Evolutionary conservation across 805 yeast species (phyloP).

Genomic region (Ogataea trehaloabstinens): DNA sequence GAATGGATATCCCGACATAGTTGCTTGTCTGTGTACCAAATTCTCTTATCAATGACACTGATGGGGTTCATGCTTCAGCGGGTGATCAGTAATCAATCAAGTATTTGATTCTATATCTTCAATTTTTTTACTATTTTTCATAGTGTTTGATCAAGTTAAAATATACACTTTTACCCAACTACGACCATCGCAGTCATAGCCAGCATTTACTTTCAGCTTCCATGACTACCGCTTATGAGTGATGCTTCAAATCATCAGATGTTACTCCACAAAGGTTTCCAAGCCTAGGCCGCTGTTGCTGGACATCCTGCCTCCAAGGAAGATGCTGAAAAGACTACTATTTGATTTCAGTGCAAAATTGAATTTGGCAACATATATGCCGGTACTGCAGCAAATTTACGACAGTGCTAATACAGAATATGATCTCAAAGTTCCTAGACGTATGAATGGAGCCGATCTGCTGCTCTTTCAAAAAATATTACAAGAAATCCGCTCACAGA

Average conservation of each 20-base stretch:
- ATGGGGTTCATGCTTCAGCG: too few species aligned
- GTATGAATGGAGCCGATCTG: conserved; percentile 54
- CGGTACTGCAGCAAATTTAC: conserved; percentile 53
- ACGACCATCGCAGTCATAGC: too few species aligned
- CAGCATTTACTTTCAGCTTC: too few species aligned
- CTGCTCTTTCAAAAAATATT: conserved; percentile 67
- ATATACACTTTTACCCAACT: too few species aligned
- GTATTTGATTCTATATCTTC: too few species aligned
- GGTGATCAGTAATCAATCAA: too few species aligned
- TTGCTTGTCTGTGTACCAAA: not conserved
- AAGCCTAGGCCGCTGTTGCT: conserved; percentile 36
- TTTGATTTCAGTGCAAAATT: conserved; percentile 66
- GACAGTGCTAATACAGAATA: conserved; percentile 38
- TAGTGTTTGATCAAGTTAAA: too few species aligned
- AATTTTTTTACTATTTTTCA: too few species aligned
- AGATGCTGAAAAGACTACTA: conserved; percentile 53
- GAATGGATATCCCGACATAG: not conserved
- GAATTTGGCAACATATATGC: conserved; percentile 51
- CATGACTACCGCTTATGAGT: too few species aligned
- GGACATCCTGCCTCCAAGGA: conserved; percentile 57
- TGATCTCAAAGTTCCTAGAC: conserved; percentile 22
- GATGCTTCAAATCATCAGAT: too few species aligned
- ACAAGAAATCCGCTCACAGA: conserved; percentile 55
- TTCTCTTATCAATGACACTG: too few species aligned
- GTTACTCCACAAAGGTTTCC: conserved; percentile 3